phyloP scores from a whole-genome alignment of 2,329 filamentous ascomycete species.

The Bipolaris bicolor region DNA sequence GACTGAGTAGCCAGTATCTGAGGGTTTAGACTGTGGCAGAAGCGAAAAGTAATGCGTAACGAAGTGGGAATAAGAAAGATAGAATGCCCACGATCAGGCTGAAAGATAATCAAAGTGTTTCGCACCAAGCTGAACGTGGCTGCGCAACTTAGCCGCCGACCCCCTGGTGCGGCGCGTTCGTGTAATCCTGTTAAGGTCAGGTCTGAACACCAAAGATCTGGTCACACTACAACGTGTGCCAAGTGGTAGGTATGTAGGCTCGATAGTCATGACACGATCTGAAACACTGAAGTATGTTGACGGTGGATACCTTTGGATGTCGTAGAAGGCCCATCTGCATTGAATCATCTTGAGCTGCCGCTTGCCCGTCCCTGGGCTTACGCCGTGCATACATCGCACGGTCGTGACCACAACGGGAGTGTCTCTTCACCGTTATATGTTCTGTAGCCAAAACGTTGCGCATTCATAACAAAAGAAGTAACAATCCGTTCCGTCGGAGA shows the following conservation, averaged over 20 bases:
- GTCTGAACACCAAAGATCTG: background rate
- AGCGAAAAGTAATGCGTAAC: constrained; percentile 2
- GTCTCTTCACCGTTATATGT: too few relatives aligned
- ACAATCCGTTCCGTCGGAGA: too few relatives aligned
- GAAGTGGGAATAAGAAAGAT: constrained; percentile 6
- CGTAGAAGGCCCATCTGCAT: background rate
- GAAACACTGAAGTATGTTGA: background rate
- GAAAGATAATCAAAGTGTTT: constrained; percentile 8
- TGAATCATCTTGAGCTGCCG: too few relatives aligned
- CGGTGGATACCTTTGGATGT: background rate
- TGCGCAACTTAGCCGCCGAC: constrained; percentile 16
- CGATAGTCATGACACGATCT: background rate
- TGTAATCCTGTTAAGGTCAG: background rate
- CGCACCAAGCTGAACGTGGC: background rate
- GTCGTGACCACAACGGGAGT: too few relatives aligned
- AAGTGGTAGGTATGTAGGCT: background rate
- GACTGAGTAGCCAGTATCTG: background rate
- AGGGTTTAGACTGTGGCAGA: constrained; percentile 3
- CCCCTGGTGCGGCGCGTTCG: constrained; percentile 1
- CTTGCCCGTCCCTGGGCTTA: too few relatives aligned
- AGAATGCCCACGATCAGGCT: constrained; percentile 14
- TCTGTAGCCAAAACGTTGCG: too few relatives aligned
- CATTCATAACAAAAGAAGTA: too few relatives aligned
- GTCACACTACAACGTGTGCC: background rate
- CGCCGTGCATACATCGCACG: too few relatives aligned